A percentile compares a stretch with the other conserved stretches of the same genome.
Evolutionary conservation across 805 yeast genomes (phyloP).

Genomic region (Myxozyma nipponensis): DNA sequence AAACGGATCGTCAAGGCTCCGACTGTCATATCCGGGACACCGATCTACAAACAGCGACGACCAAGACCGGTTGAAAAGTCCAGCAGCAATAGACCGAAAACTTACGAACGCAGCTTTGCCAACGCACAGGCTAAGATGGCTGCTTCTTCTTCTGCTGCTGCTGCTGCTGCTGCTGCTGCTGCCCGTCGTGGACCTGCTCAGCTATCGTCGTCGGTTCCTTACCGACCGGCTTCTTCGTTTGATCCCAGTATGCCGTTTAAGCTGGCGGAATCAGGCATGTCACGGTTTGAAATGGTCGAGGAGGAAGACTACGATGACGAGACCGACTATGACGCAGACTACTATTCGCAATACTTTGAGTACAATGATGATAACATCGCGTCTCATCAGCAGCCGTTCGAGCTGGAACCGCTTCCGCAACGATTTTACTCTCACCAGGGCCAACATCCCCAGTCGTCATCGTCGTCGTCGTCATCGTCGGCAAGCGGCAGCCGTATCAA

Average conservation of each 20-base stretch:
- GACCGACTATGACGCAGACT: conserved; percentile 5
- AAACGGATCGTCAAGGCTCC: conserved; percentile 4
- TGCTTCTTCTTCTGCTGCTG: neutral
- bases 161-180: no score
- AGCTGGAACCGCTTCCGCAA: conserved; percentile 6
- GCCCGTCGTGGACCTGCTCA: neutral
- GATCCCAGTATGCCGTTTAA: no score
- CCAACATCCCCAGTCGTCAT: conserved; percentile 1
- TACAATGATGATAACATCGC: neutral
- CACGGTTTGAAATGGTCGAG: no score
- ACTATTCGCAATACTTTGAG: conserved; percentile 13
- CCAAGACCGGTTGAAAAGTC: conserved; percentile 6
- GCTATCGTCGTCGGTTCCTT: no score
- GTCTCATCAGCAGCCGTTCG: neutral
- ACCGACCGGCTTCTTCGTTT: no score
- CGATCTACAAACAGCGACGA: conserved; percentile 24
- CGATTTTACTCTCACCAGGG: neutral
- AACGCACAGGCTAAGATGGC: neutral
- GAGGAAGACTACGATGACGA: no score
- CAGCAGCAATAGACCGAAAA: neutral
- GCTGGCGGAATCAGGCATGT: no score
- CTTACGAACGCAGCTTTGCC: neutral
- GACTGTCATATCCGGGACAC: conserved; percentile 13
- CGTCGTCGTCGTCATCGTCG: no score
- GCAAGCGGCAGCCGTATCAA: neutral